Evolutionary conservation across 202 grass and related monocot species (phyloP).

Genomic region (Carex arenaria): DNA sequence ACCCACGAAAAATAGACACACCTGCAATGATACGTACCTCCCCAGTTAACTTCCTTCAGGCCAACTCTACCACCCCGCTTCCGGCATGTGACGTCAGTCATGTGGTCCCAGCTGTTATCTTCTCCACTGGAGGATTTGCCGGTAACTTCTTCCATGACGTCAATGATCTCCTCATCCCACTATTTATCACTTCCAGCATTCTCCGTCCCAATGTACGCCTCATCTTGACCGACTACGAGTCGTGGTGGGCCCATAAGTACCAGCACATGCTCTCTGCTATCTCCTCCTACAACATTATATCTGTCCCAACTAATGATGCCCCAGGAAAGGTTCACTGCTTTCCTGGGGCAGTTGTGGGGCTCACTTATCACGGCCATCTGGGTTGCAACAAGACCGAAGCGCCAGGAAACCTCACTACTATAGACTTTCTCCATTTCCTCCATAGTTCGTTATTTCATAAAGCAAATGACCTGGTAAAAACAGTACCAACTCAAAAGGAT

Average conservation of each 20-base stretch:
- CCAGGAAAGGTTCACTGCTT: constrained; percentile 41
- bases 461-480: background rate
- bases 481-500: constrained; percentile 17
- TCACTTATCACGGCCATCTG: constrained; percentile 36
- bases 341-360: constrained; percentile 19
- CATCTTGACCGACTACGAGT: constrained; percentile 10
- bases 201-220: constrained; percentile 28
- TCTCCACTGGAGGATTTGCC: constrained; percentile 41
- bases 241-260: constrained; percentile 32
- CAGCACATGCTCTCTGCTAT: constrained; percentile 10
- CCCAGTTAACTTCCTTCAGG: constrained; percentile 12
- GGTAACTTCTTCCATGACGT: constrained; percentile 56
- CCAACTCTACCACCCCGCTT: background rate
- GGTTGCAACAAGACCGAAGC: constrained; percentile 22
- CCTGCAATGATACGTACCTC: constrained; percentile 21
- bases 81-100: constrained; percentile 24
- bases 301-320: constrained; percentile 32
- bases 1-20: constrained; percentile 17
- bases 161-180: constrained; percentile 41
- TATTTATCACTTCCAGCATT: constrained; percentile 32
- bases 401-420: constrained; percentile 26
- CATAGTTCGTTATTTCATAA: constrained; percentile 25
- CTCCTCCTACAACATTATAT: constrained; percentile 29
- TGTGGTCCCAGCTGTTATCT: constrained; percentile 33
- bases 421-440: constrained; percentile 43